Conservation (phyloP, 495 filamentous ascomycete species). For the Tuber aestivum region DNA sequence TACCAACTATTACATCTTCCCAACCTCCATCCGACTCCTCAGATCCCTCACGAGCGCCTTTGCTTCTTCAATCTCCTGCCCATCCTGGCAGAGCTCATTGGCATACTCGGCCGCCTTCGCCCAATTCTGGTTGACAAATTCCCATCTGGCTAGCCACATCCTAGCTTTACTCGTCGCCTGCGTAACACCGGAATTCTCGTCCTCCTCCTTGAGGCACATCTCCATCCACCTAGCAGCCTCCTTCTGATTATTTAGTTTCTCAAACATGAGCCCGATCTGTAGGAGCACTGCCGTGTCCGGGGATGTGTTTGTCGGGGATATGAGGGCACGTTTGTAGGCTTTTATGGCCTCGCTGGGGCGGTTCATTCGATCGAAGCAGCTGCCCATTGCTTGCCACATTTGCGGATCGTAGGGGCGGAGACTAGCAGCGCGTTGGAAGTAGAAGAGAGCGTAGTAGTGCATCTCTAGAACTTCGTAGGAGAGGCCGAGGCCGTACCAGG, state of each 20-base stretch:
- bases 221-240: conserved; percentile 93
- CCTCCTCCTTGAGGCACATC: conserved; percentile 83
- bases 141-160: conserved; percentile 85
- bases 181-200: conserved; percentile 71
- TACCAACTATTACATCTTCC: conserved; percentile 28
- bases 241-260: conserved; percentile 63
- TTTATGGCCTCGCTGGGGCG: conserved; percentile 81
- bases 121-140: conserved; percentile 67
- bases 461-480: conserved; percentile 97
- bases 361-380: conserved; percentile 80
- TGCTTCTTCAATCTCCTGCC: conserved; percentile 94
- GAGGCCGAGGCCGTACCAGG: conserved; percentile 96
- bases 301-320: conserved; percentile 60
- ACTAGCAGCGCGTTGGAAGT: conserved; percentile 91
- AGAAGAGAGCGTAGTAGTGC: conserved; percentile 93
- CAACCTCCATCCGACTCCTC: conserved; percentile 66
- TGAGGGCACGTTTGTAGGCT: conserved; percentile 81
- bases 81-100: conserved; percentile 89
- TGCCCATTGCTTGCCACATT: conserved; percentile 96
- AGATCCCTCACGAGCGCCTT: conserved; percentile 91
- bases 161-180: conserved; percentile 82
- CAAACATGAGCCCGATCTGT: conserved; percentile 84
- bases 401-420: conserved; percentile 88
- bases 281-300: conserved; percentile 86
- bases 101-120: conserved; percentile 71